Evolutionary conservation across 1,284 basidiomycete genomes (phyloP).

Genomic region (Pisolithus thermaeus): DNA sequence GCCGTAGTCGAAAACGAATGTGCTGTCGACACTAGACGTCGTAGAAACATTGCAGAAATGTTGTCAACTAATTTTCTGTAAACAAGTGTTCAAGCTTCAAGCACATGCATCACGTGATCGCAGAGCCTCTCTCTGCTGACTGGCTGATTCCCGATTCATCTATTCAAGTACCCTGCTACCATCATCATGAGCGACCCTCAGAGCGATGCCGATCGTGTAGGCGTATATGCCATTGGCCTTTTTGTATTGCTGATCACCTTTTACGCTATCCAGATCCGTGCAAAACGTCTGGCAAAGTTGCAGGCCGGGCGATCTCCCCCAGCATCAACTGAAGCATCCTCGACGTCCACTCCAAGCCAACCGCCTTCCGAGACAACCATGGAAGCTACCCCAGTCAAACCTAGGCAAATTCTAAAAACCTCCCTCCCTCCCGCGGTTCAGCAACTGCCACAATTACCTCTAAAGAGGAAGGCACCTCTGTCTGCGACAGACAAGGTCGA

Average conservation of each 20-base stretch:
- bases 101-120: too few relatives aligned
- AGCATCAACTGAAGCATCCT: conserved; percentile 23
- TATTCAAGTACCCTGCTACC: too few relatives aligned
- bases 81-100: too few relatives aligned
- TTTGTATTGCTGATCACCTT: not conserved
- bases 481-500: conserved; percentile 45
- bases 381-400: conserved; percentile 26
- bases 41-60: conserved; percentile 12
- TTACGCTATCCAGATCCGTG: conserved; percentile 59
- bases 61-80: too few relatives aligned
- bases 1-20: conserved; percentile 44
- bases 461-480: conserved; percentile 42
- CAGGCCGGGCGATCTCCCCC: conserved; percentile 40
- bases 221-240: conserved; percentile 1
- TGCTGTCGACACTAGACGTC: conserved; percentile 11
- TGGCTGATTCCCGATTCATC: too few relatives aligned
- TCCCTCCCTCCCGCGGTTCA: conserved; percentile 19
- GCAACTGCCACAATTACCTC: conserved; percentile 24
- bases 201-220: conserved; percentile 74
- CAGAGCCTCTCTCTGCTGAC: too few relatives aligned
- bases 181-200: conserved; percentile 50
- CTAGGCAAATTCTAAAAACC: conserved; percentile 28
- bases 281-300: conserved; percentile 81
- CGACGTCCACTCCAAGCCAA: conserved; percentile 14
- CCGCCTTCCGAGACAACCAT: conserved; percentile 24